Evolutionary conservation across 2,329 filamentous ascomycete genomes (phyloP), one percentile per base, ranked within the genome.

Genomic region (Plenodomus tracheiphilus): DNA sequence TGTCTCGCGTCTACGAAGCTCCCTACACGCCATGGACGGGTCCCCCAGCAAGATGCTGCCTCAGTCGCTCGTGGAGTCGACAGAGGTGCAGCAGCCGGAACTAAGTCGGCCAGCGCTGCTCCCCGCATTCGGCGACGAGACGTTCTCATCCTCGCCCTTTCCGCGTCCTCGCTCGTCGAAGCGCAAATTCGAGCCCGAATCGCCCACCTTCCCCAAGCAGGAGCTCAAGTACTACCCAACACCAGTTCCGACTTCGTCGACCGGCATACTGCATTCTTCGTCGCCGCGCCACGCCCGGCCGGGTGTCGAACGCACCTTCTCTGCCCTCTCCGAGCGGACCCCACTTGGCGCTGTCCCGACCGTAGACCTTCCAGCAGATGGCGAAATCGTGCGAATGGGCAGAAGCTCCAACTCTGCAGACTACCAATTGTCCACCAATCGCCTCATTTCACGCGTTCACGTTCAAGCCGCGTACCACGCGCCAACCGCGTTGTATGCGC

Each of bases 341-440:
- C 94, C 94, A 35, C 81, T 99, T 43, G 87, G 87, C 43, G 83
- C 88, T 42, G 86, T 99, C 42, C 91, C 91, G n/a, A 85, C 86
- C 18, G 79, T 97, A 55, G 84, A 89, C 69, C 83, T 97, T 16
- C 85, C 86, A 46, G 87, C 86, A 59, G 90, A 88, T 74, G 92
- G 93, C 56, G 89, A 96, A 63, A 78, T 85, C 13, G 76, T 96
- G 28, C 81, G 88, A 53, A 94, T 99, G 87, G 94, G 94, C 56
- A 85, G 94, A 58, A 97, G 92, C 5, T 96, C 90, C 76, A 93
- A 91, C 74, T 96, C 92, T 13, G 96, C 91, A n/a, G 86, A 97
- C 69, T 94, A 93, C 72, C 93, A 97, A 74, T 82, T 99, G 13
- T 94, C 94, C 20, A 85, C 90, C 61, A 96, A 96, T 75, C 89